A percentile compares a stretch with the other conserved stretches of the same genome.
These are phyloP conservation scores for Limonium bicolor DNA, from an alignment of 148 eudicot genomes.

Conservation along the genomic window DNA sequence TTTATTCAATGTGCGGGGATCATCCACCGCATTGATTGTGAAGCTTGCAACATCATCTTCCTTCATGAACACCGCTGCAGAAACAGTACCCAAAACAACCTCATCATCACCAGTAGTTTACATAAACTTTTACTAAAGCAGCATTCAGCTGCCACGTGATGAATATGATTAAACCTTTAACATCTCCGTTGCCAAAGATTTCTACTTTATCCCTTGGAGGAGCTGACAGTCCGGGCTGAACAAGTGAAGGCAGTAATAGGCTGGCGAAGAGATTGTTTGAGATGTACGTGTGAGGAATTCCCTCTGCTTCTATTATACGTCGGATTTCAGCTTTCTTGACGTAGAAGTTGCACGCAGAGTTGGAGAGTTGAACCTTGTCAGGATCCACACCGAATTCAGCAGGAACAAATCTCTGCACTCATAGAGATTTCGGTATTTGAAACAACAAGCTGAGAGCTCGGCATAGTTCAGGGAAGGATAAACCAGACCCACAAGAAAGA, in stretches of 20 bases:
- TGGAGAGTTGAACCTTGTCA: conserved; percentile 29
- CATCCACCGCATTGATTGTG: conserved; percentile 69
- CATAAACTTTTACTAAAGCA: too few species aligned
- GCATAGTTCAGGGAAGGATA: too few species aligned
- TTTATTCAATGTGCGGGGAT: conserved; percentile 69
- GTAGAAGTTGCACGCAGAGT: conserved; percentile 28
- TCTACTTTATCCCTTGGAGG: conserved; percentile 74
- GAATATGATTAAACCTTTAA: too few species aligned
- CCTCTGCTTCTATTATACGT: conserved; percentile 56
- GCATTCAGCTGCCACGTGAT: too few species aligned
- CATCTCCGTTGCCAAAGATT: conserved; percentile 66
- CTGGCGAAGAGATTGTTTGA: conserved; percentile 62
- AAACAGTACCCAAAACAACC: too few species aligned
- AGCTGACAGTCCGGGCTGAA: conserved; percentile 53
- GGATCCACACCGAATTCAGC: conserved; percentile 81
- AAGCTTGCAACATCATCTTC: conserved; percentile 73
- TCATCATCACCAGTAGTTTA: too few species aligned
- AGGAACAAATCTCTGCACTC: conserved; percentile 60
- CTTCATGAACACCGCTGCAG: conserved; percentile 54
- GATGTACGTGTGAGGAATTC: conserved; percentile 63
- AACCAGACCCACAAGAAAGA: too few species aligned
- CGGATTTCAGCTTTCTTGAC: conserved; percentile 57
- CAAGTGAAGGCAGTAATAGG: conserved; percentile 68
- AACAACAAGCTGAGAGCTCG: too few species aligned
- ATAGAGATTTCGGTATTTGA: neutral